A percentile compares a stretch with the other conserved stretches of the same genome.
These are phyloP conservation scores for Phytophthora litchii DNA, from an alignment of 352 stramenopile species.

Conservation along the genomic window DNA sequence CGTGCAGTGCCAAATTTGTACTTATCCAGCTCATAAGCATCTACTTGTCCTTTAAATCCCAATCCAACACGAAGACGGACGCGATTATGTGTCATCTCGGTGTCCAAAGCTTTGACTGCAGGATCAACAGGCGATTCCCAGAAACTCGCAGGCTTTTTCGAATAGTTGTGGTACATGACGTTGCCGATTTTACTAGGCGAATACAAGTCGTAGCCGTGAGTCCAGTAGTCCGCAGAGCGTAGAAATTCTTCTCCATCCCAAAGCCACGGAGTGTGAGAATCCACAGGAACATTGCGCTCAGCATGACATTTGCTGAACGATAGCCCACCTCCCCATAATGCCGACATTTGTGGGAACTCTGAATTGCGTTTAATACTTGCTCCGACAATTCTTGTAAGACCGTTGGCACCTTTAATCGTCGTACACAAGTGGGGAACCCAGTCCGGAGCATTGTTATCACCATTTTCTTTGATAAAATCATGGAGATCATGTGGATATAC, in stretches of 20 bases:
- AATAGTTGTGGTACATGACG: conserved; percentile 76
- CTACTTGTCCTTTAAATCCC: conserved; percentile 55
- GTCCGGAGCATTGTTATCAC: conserved; percentile 65
- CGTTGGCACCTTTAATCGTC: conserved; percentile 62
- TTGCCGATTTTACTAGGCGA: conserved; percentile 51
- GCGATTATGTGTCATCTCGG: conserved; percentile 56
- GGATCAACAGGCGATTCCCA: conserved; percentile 51
- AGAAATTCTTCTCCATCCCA: conserved; percentile 68
- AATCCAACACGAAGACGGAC: conserved; percentile 50
- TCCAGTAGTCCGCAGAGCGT: conserved; percentile 60
- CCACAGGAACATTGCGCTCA: conserved; percentile 64
- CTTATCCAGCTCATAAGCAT: conserved; percentile 54
- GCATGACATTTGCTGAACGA: conserved; percentile 84
- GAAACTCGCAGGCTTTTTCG: conserved; percentile 56
- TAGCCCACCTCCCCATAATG: conserved; percentile 72
- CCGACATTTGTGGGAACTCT: conserved; percentile 67
- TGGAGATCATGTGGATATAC: conserved; percentile 80
- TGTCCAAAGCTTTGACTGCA: conserved; percentile 40
- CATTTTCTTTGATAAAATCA: conserved; percentile 73
- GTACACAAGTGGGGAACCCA: conserved; percentile 78
- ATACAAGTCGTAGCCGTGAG: conserved; percentile 69
- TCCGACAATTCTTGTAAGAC: conserved; percentile 65
- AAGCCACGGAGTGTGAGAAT: conserved; percentile 77
- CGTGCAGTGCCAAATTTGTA: conserved; percentile 54
- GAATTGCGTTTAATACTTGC: conserved; percentile 73